Conservation (phyloP, 306 rosid species). For the Fagus crenata region DNA sequence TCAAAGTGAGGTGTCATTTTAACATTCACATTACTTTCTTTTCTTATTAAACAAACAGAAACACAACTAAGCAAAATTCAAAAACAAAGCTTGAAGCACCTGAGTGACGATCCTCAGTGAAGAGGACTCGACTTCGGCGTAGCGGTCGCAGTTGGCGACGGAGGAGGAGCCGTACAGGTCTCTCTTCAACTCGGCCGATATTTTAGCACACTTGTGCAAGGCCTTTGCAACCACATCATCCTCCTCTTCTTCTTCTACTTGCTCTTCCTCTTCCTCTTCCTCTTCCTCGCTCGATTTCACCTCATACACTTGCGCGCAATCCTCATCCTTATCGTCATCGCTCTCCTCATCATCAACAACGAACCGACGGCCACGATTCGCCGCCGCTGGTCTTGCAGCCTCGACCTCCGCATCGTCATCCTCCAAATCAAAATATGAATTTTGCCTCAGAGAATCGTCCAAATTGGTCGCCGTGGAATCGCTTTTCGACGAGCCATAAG, state of each 20-base stretch:
- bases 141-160: slow-evolving; percentile 57
- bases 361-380: slow-evolving; percentile 68
- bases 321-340: slow-evolving; percentile 28
- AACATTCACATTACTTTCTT: too few relatives aligned
- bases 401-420: slow-evolving; percentile 54
- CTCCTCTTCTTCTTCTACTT: slow-evolving; percentile 34
- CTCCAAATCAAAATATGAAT: slow-evolving; percentile 37
- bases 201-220: slow-evolving; percentile 76
- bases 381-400: slow-evolving; percentile 20
- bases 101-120: slow-evolving; percentile 83
- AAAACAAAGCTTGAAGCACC: slow-evolving; percentile 40
- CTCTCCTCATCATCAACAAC: slow-evolving; percentile 74
- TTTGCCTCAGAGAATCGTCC: too few relatives aligned
- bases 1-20: too few relatives aligned
- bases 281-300: slow-evolving; percentile 52
- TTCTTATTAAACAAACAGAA: not conserved
- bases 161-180: slow-evolving; percentile 61
- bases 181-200: slow-evolving; percentile 75
- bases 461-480: too few relatives aligned
- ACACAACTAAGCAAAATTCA: not conserved
- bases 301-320: slow-evolving; percentile 43
- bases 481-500: slow-evolving; percentile 31
- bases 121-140: slow-evolving; percentile 82
- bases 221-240: slow-evolving; percentile 82
- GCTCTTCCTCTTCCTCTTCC: slow-evolving; percentile 32